Base-by-base conservation (phyloP, 2,329 filamentous ascomycete species). In the Diplodia sapinea region DNA sequence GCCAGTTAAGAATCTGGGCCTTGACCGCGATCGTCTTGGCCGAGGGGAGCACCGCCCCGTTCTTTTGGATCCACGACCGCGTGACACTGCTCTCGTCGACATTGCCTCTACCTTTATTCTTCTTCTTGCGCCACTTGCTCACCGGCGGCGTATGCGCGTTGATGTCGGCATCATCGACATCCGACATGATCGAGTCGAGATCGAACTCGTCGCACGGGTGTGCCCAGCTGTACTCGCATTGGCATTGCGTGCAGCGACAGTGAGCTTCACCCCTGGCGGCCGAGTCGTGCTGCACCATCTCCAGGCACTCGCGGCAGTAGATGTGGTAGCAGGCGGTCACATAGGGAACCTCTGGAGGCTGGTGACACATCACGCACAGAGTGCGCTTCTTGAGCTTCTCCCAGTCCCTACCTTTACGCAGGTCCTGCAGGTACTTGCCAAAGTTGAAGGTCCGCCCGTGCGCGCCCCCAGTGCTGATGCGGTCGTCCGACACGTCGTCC, bases 261-360 rank as follows among this genome's bases (percentile, higher is more conserved):
- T 36, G 47, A 1, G 23, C 12, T 7, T 29, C 2, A n/a, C 56
- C 47, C 9, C 17, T 6, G 2, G n/a, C 69, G 40, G 74, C 75
- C 20, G 76, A 76, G 3, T 73, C 61, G 0, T 76, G n/a, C 54
- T 73, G 69, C 51, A 79, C 68, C 2, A 73, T 70, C 2, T 72
- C 64, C 8, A 86, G 75, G 70, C 87, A 89, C 0, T 76, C 73
- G 1, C 73, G 67, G 74, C 87, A 89, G 70, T 86, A 86, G 5
- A 88, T 74, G 69, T 89, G 87, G 17, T 79, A 76, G 72, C 87
- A 89, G 4, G 79, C 75, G 0, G 85, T 85, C 36, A 85, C 76
- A 11, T 79, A 74, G 0, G 83, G 78, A 0, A 80, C 70, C 0
- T 74, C 70, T 0, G 84, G 83, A 0, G 74, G 59, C 20, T 78